Evolutionary conservation across 208 protist species (phyloP).

Genomic region (Leishmania guyanensis): DNA sequence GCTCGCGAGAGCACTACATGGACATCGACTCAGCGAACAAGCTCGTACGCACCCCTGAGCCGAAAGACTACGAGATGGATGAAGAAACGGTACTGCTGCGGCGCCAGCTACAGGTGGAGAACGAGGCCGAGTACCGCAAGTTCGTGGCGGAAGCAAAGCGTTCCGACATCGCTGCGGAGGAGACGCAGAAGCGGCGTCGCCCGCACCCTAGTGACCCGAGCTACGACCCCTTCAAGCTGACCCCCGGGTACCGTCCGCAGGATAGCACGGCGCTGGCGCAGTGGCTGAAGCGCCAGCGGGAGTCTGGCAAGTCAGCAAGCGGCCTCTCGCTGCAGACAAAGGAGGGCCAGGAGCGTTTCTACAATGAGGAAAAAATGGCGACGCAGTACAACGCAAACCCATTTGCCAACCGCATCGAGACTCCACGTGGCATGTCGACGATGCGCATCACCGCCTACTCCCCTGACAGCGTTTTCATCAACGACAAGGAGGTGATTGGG

Average conservation of each 20-base stretch:
- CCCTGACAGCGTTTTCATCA: constrained; percentile 89
- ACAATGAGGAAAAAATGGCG: constrained; percentile 93
- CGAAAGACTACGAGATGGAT: constrained; percentile 80
- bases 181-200: constrained; percentile 71
- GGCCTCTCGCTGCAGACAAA: constrained; percentile 76
- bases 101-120: constrained; percentile 87
- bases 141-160: constrained; percentile 86
- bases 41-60: constrained; percentile 54
- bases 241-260: constrained; percentile 83
- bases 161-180: constrained; percentile 51
- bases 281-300: constrained; percentile 88
- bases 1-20: constrained; percentile 69
- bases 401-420: constrained; percentile 82
- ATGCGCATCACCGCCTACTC: constrained; percentile 83
- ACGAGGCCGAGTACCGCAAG: constrained; percentile 87
- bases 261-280: constrained; percentile 80
- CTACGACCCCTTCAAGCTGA: constrained; percentile 89
- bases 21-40: constrained; percentile 66
- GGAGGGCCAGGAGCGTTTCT: constrained; percentile 89
- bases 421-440: constrained; percentile 71
- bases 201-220: constrained; percentile 86
- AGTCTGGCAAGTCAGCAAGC: constrained; percentile 76
- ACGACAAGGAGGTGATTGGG: constrained; percentile 90
- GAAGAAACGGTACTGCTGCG: constrained; percentile 81
- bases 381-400: constrained; percentile 90